These are phyloP conservation scores for Pelargonium cotyledonis DNA, from an alignment of 441 rosid genomes.

Conservation along the genomic window DNA sequence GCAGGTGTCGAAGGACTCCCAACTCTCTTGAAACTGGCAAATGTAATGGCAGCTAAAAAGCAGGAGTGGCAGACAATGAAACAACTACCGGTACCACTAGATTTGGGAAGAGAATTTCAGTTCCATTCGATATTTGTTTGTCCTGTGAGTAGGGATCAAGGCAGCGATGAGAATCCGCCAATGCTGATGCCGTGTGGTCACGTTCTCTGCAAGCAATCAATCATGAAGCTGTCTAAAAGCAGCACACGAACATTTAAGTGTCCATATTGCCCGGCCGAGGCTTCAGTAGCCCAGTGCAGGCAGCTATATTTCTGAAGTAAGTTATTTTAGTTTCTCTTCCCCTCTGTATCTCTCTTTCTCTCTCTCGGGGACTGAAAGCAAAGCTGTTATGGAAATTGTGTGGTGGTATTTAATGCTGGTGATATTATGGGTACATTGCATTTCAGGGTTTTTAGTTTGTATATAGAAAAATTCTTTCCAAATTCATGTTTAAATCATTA, in stretches of 20 bases:
- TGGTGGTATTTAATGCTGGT: neutral
- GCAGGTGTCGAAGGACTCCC: conserved; percentile 51
- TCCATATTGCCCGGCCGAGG: conserved; percentile 44
- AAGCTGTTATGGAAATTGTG: neutral
- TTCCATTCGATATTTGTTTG: conserved; percentile 57
- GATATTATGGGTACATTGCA: too few species aligned
- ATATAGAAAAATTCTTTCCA: neutral
- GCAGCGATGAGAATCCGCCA: conserved; percentile 53
- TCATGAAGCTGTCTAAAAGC: conserved; percentile 47
- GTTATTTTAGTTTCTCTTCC: neutral
- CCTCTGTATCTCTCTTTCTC: neutral
- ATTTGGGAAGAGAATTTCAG: conserved; percentile 45
- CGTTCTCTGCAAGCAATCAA: conserved; percentile 51
- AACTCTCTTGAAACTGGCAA: conserved; percentile 40
- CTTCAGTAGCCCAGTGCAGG: conserved; percentile 34
- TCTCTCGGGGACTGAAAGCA: too few species aligned
- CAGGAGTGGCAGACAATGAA: conserved; percentile 46
- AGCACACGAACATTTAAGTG: conserved; percentile 44
- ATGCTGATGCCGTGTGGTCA: conserved; percentile 57
- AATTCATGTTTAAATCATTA: too few species aligned
- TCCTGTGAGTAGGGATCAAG: conserved; percentile 55
- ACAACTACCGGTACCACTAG: conserved; percentile 48
- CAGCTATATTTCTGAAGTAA: conserved; percentile 35
- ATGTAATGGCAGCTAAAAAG: conserved; percentile 45
- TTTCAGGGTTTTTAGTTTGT: neutral